phyloP scores from a whole-genome alignment of 2,329 filamentous ascomycete genomes.

The Alternaria angustiovoidea region DNA sequence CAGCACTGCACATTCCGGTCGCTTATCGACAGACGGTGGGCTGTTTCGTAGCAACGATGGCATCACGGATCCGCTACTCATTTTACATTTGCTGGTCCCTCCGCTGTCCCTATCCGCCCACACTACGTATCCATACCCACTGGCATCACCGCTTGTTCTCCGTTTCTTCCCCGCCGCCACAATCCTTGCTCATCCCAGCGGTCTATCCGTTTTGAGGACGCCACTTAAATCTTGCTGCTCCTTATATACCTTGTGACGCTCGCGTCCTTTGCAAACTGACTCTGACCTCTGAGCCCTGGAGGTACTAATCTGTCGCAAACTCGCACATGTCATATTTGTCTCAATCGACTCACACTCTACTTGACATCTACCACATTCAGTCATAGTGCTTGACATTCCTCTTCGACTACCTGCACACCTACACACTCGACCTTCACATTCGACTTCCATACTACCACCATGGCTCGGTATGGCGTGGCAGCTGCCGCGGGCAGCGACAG shows the following conservation, averaged over 20 bases:
- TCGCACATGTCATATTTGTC: constrained; percentile 44
- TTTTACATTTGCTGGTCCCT: constrained; percentile 45
- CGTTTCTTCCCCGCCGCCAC: constrained; percentile 49
- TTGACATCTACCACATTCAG: constrained; percentile 13
- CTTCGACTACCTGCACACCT: constrained; percentile 2
- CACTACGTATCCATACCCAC: constrained; percentile 47
- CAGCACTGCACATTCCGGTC: constrained; percentile 41
- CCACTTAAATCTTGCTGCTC: constrained; percentile 52
- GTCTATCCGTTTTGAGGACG: constrained; percentile 48
- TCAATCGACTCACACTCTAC: constrained; percentile 18
- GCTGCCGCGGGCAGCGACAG: constrained; percentile 41
- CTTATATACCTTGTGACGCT: constrained; percentile 51
- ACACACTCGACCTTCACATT: constrained; percentile 1
- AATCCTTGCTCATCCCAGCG: constrained; percentile 47
- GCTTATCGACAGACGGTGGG: constrained; percentile 36
- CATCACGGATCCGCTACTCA: constrained; percentile 38
- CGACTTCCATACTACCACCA: constrained; percentile 22
- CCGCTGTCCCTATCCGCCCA: constrained; percentile 49
- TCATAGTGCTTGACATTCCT: constrained; percentile 16
- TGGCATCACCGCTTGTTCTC: constrained; percentile 50
- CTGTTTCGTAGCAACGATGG: constrained; percentile 36
- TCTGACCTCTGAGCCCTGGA: constrained; percentile 36
- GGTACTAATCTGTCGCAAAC: constrained; percentile 36
- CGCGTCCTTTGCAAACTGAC: constrained; percentile 40
- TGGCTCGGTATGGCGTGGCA: constrained; percentile 43